These are phyloP conservation scores for Pyrus betulifolia DNA, from an alignment of 306 rosid species.

Conservation along the genomic window DNA sequence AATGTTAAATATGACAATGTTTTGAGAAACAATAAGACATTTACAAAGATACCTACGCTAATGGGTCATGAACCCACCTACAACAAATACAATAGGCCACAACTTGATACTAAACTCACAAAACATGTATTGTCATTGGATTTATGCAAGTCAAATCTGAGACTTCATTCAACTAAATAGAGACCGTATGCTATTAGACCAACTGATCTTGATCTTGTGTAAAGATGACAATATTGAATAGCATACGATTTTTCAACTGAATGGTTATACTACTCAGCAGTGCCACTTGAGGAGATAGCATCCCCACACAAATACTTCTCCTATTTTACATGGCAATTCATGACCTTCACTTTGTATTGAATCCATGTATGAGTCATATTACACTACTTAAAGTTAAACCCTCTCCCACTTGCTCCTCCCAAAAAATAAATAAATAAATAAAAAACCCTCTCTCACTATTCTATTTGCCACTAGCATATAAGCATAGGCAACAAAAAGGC, in stretches of 20 bases:
- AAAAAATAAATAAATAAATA: too few species aligned
- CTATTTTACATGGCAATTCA: slow-evolving; percentile 6
- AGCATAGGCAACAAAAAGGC: background rate
- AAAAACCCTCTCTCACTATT: background rate
- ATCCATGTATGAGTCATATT: background rate
- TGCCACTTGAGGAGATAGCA: background rate
- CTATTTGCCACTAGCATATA: background rate
- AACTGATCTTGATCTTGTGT: too few species aligned
- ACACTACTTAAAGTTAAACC: background rate
- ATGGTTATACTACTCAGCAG: background rate
- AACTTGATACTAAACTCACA: background rate
- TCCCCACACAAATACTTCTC: background rate
- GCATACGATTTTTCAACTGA: background rate
- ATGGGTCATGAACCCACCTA: background rate
- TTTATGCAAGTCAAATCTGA: background rate
- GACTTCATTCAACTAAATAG: too few species aligned
- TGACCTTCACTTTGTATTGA: slow-evolving; percentile 7
- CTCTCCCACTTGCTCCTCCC: background rate
- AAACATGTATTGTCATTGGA: too few species aligned
- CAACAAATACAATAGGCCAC: background rate
- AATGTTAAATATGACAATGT: background rate
- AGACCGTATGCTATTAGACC: too few species aligned
- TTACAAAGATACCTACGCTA: background rate
- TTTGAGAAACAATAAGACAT: background rate
- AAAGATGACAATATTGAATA: background rate